Evolutionary conservation across 1,139 yeast species (phyloP).

Genomic region (Saccharomycopsis hybrid): DNA sequence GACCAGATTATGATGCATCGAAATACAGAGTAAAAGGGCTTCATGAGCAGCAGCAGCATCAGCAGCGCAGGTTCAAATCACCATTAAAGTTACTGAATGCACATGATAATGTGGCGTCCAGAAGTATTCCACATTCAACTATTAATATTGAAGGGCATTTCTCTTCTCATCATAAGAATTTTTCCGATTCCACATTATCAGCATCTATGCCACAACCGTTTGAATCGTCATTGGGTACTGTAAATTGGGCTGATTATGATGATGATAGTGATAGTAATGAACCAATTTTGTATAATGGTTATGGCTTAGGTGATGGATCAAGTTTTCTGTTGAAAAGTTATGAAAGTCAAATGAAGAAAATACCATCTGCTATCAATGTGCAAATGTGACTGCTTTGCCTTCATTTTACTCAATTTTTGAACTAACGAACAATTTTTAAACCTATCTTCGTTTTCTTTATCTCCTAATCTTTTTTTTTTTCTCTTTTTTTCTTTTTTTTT

Average conservation of each 20-base stretch:
- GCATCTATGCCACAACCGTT: conserved; percentile 2
- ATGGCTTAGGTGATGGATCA: neutral
- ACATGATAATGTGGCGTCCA: too few species aligned
- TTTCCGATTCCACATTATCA: neutral
- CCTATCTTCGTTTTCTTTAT: too few species aligned
- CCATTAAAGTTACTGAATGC: too few species aligned
- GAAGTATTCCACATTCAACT: too few species aligned
- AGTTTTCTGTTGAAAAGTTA: conserved; percentile 1
- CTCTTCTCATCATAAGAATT: neutral
- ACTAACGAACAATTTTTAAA: too few species aligned
- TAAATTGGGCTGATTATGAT: conserved; percentile 15
- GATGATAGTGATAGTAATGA: neutral
- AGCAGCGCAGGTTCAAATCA: neutral
- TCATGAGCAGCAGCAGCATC: too few species aligned
- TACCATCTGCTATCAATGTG: conserved; percentile 11
- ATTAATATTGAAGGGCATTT: neutral
- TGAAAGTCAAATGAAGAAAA: neutral
- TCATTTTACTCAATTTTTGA: too few species aligned
- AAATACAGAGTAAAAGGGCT: too few species aligned
- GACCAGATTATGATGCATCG: conserved; percentile 20
- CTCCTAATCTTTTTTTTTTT: too few species aligned
- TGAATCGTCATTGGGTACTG: neutral
- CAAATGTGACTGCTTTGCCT: too few species aligned
- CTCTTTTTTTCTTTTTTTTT: too few species aligned
- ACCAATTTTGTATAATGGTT: too few species aligned